Base-by-base conservation (phyloP, 495 filamentous ascomycete species). In the Hypoxylon subgilvum region DNA sequence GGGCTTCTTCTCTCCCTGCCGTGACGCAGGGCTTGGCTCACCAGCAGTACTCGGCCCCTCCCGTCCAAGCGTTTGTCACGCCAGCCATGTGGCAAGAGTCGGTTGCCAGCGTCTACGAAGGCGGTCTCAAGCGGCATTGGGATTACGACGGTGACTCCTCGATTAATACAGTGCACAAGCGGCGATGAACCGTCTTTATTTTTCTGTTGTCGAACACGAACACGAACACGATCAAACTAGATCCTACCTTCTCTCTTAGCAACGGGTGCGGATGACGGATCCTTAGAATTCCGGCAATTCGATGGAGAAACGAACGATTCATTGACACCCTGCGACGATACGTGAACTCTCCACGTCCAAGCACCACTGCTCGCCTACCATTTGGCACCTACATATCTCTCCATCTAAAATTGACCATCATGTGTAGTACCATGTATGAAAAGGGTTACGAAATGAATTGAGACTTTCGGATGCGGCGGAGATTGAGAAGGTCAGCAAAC, bases 41-140 rank as follows among this genome's bases (percentile, higher is more conserved):
- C 19, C 77, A 79, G 18, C 78, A 84, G 39, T 84, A 85, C 51
- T 77, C 77, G 25, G 71, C 79, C 9, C 75, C 83, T 12, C 82
- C 79, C 6, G 70, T 76, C 14, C 74, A 77, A 58, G 79, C 85
- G 12, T 87, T 95, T 59, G 90, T 98, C 51, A 96, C 90, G 9
- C 91, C 94, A 8, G 87, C 88, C 55, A 96, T 96, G 84, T 98
- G 94, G 94, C 92, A 96, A 71, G 89, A 96, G 65, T 91, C 86
- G 36, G 92, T 98, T 61, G 92, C 95, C 10, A 91, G 85, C 65
- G 90, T 93, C 1, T 96, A 88, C 73, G 89, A 92, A 38, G 86
- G 86, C 46, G 86, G 86, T 3, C 67, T 90, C 23, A 96, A 95
- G 71, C 78, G 91, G 31, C 76, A 86, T 21, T 93, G 89, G 89